These are phyloP conservation scores for Raffaelea deltoideospora DNA, from an alignment of 2,329 filamentous ascomycete species.

Conservation along the genomic window DNA sequence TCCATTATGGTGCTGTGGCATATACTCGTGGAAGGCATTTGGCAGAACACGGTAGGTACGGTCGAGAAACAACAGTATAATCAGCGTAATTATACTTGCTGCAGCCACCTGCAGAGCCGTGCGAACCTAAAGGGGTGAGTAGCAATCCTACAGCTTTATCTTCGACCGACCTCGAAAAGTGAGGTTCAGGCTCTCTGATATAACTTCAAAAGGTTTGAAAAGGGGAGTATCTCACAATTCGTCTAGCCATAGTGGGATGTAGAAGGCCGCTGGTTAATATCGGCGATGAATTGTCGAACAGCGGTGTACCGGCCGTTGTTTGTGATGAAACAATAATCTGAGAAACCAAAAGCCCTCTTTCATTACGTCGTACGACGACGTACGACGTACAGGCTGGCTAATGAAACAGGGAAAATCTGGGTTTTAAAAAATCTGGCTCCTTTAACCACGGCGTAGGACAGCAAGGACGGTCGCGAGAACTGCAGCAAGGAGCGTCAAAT, in stretches of 20 bases:
- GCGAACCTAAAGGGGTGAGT: constrained; percentile 35
- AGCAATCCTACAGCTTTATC: no score
- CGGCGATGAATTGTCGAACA: neutral
- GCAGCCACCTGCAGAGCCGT: constrained; percentile 63
- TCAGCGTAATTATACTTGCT: constrained; percentile 48
- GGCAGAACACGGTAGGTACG: constrained; percentile 79
- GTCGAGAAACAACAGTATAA: constrained; percentile 71
- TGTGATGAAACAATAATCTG: no score
- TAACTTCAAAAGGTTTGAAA: neutral
- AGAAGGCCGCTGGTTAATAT: neutral
- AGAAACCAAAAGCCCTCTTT: no score
- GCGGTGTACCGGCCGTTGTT: no score
- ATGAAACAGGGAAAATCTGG: no score
- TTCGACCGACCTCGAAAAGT: no score
- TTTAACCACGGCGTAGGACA: no score
- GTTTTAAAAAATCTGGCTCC: no score
- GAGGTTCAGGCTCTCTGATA: neutral
- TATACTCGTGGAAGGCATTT: constrained; percentile 69
- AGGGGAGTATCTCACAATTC: constrained; percentile 12
- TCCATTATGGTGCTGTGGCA: constrained; percentile 73
- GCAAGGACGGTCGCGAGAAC: no score
- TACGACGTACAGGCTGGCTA: no score
- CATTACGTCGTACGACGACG: no score
- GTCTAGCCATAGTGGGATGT: constrained; percentile 13
- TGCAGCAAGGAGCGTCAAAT: no score